These are phyloP conservation scores for Metschnikowia reukaufii DNA, from an alignment of 805 yeast genomes.

Conservation along the genomic window DNA sequence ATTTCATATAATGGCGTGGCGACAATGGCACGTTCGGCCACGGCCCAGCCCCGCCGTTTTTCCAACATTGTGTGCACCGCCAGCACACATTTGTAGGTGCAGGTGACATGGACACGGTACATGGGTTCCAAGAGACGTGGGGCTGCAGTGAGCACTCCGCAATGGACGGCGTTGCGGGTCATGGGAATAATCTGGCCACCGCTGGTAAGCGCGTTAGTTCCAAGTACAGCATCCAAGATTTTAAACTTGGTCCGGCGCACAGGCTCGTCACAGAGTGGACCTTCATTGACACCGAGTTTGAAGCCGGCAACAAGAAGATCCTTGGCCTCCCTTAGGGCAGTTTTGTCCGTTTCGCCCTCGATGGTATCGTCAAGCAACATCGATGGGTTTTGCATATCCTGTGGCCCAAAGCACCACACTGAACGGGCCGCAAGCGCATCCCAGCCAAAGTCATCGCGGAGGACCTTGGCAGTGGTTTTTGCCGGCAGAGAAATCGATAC, in stretches of 20 bases:
- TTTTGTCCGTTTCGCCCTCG: slow-evolving; percentile 63
- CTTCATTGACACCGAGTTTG: slow-evolving; percentile 78
- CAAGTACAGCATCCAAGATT: slow-evolving; percentile 58
- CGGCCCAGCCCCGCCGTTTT: slow-evolving; percentile 66
- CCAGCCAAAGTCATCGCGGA: slow-evolving; percentile 67
- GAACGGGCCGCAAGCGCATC: slow-evolving; percentile 82
- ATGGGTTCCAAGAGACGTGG: slow-evolving; percentile 85
- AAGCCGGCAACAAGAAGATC: slow-evolving; percentile 74
- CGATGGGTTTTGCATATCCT: slow-evolving; percentile 48
- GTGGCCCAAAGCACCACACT: slow-evolving; percentile 75
- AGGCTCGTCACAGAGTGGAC: slow-evolving; percentile 90
- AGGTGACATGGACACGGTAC: slow-evolving; percentile 58
- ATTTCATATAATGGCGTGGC: slow-evolving; percentile 70
- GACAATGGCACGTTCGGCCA: slow-evolving; percentile 52
- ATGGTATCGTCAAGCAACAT: slow-evolving; percentile 70
- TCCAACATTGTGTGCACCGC: slow-evolving; percentile 51
- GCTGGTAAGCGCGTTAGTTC: slow-evolving; percentile 48
- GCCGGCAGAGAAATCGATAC: slow-evolving; percentile 36
- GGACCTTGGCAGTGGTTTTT: slow-evolving; percentile 50
- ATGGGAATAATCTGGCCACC: slow-evolving; percentile 79
- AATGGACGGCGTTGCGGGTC: slow-evolving; percentile 78
- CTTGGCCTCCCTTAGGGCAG: slow-evolving; percentile 43
- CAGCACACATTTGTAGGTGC: slow-evolving; percentile 48
- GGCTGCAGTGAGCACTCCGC: slow-evolving; percentile 72
- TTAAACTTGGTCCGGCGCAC: slow-evolving; percentile 69